These are phyloP conservation scores for Cochliopodium minus DNA, from an alignment of 208 protist genomes.

Conservation along the genomic window DNA sequence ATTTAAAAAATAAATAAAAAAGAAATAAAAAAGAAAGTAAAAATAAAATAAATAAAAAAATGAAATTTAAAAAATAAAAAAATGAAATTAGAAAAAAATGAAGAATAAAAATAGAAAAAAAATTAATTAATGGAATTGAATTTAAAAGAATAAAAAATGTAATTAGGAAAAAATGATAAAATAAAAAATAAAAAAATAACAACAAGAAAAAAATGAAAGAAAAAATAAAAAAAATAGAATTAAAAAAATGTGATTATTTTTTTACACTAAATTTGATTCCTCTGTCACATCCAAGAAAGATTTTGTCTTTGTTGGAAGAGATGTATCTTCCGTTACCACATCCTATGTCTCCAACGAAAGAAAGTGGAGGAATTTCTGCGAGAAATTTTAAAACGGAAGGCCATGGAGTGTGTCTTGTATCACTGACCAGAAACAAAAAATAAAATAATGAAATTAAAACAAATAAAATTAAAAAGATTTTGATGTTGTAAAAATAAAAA, in stretches of 20 bases:
- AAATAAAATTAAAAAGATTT: no score
- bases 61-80: constrained; percentile 2
- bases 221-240: constrained; percentile 9
- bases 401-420: constrained; percentile 5
- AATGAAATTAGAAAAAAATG: constrained; percentile 8
- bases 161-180: not conserved
- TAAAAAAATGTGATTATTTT: no score
- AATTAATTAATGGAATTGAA: constrained; percentile 5
- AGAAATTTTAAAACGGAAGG: not conserved
- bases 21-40: constrained; percentile 6
- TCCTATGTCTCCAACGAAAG: not conserved
- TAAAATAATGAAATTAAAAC: no score
- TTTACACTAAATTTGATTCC: not conserved
- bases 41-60: constrained; percentile 9
- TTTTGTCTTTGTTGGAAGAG: not conserved
- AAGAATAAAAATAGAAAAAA: constrained; percentile 5
- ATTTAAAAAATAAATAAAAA: not conserved
- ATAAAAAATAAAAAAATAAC: constrained; percentile 9
- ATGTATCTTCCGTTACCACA: not conserved
- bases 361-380: not conserved
- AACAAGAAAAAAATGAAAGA: constrained; percentile 8
- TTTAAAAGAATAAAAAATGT: constrained; percentile 4
- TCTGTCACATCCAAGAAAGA: not conserved
- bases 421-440: not conserved
- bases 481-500: no score